Evolutionary conservation across 352 stramenopile genomes (phyloP).

Genomic region (Phytophthora aleatoria): DNA sequence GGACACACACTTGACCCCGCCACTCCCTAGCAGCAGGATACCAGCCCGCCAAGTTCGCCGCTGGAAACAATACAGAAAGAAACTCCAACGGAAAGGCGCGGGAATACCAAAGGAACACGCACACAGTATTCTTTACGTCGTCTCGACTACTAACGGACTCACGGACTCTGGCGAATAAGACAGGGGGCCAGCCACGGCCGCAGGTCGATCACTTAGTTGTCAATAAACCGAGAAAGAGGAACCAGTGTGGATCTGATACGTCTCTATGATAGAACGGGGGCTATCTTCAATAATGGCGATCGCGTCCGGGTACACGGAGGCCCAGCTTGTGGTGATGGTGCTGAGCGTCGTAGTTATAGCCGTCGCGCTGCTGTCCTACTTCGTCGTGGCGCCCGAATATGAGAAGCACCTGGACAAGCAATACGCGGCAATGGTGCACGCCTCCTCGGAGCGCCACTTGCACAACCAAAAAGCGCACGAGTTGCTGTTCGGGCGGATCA

Average conservation of each 20-base stretch:
- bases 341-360: slow-evolving; percentile 56
- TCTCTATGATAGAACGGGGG: slow-evolving; percentile 24
- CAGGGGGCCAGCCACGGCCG: not conserved
- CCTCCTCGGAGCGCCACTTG: slow-evolving; percentile 32
- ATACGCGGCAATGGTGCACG: slow-evolving; percentile 46
- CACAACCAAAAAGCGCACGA: slow-evolving; percentile 29
- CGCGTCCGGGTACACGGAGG: slow-evolving; percentile 44
- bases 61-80: slow-evolving; percentile 31
- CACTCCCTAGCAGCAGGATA: slow-evolving; percentile 5
- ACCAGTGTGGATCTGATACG: not conserved
- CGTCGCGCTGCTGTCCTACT: slow-evolving; percentile 78
- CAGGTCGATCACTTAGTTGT: slow-evolving; percentile 21
- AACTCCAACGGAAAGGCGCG: slow-evolving; percentile 36
- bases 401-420: slow-evolving; percentile 73
- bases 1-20: not conserved
- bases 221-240: slow-evolving; percentile 15
- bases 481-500: slow-evolving; percentile 25
- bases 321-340: slow-evolving; percentile 59
- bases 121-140: slow-evolving; percentile 7
- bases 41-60: not conserved
- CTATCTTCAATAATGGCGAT: slow-evolving; percentile 24
- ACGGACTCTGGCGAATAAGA: slow-evolving; percentile 21
- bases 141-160: not conserved
- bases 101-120: slow-evolving; percentile 23
- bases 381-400: slow-evolving; percentile 78